phyloP scores from a whole-genome alignment of 306 rosid genomes.

The Trifolium pratense region DNA sequence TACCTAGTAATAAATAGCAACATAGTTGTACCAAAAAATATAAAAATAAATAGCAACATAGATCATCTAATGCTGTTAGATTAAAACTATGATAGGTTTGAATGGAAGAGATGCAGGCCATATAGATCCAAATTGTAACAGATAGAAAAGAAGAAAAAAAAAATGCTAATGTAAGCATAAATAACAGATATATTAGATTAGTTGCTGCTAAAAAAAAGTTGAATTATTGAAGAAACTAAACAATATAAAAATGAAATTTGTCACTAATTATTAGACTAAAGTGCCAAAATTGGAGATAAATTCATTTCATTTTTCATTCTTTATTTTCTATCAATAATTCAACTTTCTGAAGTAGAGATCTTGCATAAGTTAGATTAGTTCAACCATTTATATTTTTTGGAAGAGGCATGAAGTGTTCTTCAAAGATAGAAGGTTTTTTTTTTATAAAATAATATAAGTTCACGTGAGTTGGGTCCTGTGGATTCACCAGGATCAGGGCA shows the following conservation, averaged over 20 bases:
- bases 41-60: no score
- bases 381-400: no score
- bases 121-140: not conserved
- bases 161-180: not conserved
- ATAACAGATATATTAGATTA: not conserved
- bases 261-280: not conserved
- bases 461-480: no score
- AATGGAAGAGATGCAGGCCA: not conserved
- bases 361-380: not conserved
- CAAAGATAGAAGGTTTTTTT: not conserved
- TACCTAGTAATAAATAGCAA: not conserved
- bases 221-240: no score
- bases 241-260: not conserved
- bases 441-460: no score
- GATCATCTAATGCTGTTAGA: not conserved
- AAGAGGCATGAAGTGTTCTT: not conserved
- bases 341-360: not conserved
- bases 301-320: not conserved
- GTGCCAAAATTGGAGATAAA: not conserved
- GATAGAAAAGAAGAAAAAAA: not conserved
- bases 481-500: no score
- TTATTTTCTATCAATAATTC: not conserved
- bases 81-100: not conserved
- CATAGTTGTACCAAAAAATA: no score
- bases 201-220: no score